A percentile compares a stretch with the other conserved stretches of the same genome.
Conservation (phyloP, 208 protist species). For the Leishmania tarentolae region DNA sequence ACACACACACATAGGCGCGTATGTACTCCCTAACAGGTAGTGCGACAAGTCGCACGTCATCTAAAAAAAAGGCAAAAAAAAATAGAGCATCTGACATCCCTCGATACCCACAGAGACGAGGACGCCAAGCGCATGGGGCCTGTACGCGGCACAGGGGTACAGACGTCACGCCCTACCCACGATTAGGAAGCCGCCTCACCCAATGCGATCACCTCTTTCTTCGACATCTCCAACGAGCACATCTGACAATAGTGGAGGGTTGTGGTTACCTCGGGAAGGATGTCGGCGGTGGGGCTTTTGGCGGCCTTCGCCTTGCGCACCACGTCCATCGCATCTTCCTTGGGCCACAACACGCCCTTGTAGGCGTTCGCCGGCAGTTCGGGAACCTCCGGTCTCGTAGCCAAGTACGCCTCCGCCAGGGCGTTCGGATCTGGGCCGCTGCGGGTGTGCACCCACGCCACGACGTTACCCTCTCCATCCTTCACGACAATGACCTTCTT, state of each 20-base stretch:
- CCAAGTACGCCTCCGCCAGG: conserved; percentile 33
- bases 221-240: conserved; percentile 46
- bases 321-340: conserved; percentile 63
- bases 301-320: conserved; percentile 38
- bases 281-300: conserved; percentile 24
- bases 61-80: not conserved
- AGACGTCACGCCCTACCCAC: not conserved
- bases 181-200: conserved; percentile 34
- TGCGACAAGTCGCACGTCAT: not conserved
- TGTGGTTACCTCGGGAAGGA: conserved; percentile 29
- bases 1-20: not conserved
- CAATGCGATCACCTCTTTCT: conserved; percentile 55
- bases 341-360: conserved; percentile 61
- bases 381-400: conserved; percentile 28
- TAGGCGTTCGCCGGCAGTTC: conserved; percentile 25
- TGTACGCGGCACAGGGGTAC: not conserved
- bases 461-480: conserved; percentile 23
- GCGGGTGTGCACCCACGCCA: conserved; percentile 66
- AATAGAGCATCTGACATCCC: not conserved
- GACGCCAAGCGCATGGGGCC: not conserved
- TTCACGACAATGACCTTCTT: conserved; percentile 66
- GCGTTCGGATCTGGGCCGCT: conserved; percentile 31
- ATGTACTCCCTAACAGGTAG: not conserved
- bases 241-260: conserved; percentile 43
- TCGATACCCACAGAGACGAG: not conserved